A percentile compares a stretch with the other conserved stretches of the same genome.
phyloP scores from a whole-genome alignment of 495 filamentous ascomycete species.

The Ascodesmis nigricans region DNA sequence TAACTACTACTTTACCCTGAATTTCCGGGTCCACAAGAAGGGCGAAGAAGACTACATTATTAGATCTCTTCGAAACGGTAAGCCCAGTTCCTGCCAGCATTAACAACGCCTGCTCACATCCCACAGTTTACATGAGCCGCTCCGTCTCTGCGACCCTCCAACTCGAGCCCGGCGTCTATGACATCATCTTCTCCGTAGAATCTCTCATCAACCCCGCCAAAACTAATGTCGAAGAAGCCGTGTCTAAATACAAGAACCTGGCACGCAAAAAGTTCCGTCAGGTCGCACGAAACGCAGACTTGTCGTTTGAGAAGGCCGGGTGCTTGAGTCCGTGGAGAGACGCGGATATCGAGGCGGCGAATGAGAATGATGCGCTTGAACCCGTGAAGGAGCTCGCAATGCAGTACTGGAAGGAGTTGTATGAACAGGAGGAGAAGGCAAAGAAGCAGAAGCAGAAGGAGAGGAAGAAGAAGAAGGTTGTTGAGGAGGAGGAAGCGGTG shows the following conservation, averaged over 20 bases:
- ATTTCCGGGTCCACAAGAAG: slow-evolving; percentile 63
- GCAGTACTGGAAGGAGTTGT: no score
- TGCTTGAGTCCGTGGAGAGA: no score
- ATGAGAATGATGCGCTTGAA: no score
- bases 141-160: slow-evolving; percentile 65
- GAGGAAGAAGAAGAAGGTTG: slow-evolving; percentile 5
- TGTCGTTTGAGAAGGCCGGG: slow-evolving; percentile 68
- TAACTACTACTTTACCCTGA: slow-evolving; percentile 55
- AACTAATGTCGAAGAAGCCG: slow-evolving; percentile 42
- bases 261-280: slow-evolving; percentile 64
- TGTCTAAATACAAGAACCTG: slow-evolving; percentile 36
- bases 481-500: neutral
- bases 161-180: slow-evolving; percentile 63
- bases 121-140: slow-evolving; percentile 35
- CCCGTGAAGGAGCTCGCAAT: no score
- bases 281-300: slow-evolving; percentile 60
- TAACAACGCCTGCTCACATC: neutral
- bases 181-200: slow-evolving; percentile 55
- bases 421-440: slow-evolving; percentile 39
- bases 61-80: slow-evolving; percentile 21
- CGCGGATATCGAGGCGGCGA: slow-evolving; percentile 50
- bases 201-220: slow-evolving; percentile 33
- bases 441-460: slow-evolving; percentile 26
- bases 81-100: no score
- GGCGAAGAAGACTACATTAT: slow-evolving; percentile 70